Percentiles rank a stretch among this genome's conserved stretches.
Evolutionary conservation across 1,284 basidiomycete genomes (phyloP).

Genomic region (Schizophyllum commune): DNA sequence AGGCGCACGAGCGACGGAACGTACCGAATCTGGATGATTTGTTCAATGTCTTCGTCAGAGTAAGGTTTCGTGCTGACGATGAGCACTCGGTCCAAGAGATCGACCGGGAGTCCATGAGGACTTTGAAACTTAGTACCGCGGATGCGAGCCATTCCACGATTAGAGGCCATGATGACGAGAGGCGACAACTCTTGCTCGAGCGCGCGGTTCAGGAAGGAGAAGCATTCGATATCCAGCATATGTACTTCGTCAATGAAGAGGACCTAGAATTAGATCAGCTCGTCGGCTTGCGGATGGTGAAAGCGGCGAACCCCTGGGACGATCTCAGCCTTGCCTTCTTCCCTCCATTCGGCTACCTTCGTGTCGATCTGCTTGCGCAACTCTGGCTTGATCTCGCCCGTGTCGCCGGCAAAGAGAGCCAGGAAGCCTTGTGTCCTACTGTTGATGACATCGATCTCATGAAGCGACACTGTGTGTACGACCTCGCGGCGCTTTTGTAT

Average conservation of each 20-base stretch:
- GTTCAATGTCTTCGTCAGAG: constrained; percentile 73
- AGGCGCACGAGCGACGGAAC: constrained; percentile 13
- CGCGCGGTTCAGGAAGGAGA: constrained; percentile 96
- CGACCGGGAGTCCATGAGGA: constrained; percentile 92
- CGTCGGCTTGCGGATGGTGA: constrained; percentile 1
- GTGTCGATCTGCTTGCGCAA: constrained; percentile 94
- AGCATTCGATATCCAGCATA: constrained; percentile 99
- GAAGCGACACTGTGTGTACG: constrained; percentile 93
- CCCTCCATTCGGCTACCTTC: constrained; percentile 96
- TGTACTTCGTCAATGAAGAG: constrained; percentile 95
- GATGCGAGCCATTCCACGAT: constrained; percentile 91
- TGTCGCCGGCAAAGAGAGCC: constrained; percentile 80
- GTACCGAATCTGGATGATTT: constrained; percentile 92
- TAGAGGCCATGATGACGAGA: constrained; percentile 97
- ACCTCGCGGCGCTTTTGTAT: constrained; percentile 96
- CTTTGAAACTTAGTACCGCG: constrained; percentile 92
- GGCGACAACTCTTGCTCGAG: constrained; percentile 92
- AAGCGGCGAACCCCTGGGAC: constrained; percentile 79
- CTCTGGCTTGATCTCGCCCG: constrained; percentile 98
- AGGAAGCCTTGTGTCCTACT: constrained; percentile 92
- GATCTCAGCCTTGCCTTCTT: constrained; percentile 98
- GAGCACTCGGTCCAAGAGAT: constrained; percentile 89
- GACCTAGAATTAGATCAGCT: constrained; percentile 2
- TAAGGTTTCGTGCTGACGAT: constrained; percentile 96
- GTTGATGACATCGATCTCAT: constrained; percentile 99